Base-by-base conservation (phyloP, 352 stramenopile genomes). In the Plasmopara viticola region DNA sequence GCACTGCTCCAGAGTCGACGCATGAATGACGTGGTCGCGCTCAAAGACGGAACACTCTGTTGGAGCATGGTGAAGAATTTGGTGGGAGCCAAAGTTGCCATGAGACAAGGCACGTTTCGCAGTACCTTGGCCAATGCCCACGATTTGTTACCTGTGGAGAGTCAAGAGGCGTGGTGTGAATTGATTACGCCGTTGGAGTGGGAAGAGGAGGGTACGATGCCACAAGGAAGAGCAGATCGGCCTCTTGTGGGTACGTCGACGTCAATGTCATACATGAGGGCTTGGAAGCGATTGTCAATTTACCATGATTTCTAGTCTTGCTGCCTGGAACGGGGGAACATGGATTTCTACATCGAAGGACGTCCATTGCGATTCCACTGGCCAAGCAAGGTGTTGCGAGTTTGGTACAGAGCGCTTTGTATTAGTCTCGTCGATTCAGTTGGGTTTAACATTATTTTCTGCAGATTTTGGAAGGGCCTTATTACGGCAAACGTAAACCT, bases 391-490 rank as follows among this genome's bases (percentile, higher is more conserved):
- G 80, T 29, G 48, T 91, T 52, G 72, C 78, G 6, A 86, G 78
- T 4, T 58, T 90, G 56, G 78, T 90, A 57, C 9, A 61, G 59
- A 25, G 13, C 4, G 2, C 6, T 9, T 28, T 4, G 4, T 34
- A 28, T 4, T 5, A 0, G 18, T 35, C 1, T 4, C 4, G 3
- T 48, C 20, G 0, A 20, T 28, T 20, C 9, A 13, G 14, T 12
- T 25, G 4, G n/a, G n/a, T 25, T 25, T 48, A 15, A 48, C 28
- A 31, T 3, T 43, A 43, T 18, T 20, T 20, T 4, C 0, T 50
- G 33, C 45, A 88, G 78, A 89, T 89, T 50, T 48, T 89, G 9
- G 78, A 91, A 81, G 80, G 80, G 13, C 73, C 80, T 28, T 91
- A 87, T 60, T 91, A 91, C 53, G 80, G 80, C 20, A 68, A 77